Percentiles rank a stretch among this genome's conserved stretches.
Conservation (phyloP, 2,329 filamentous ascomycete genomes). For the Microdochium paspali region DNA sequence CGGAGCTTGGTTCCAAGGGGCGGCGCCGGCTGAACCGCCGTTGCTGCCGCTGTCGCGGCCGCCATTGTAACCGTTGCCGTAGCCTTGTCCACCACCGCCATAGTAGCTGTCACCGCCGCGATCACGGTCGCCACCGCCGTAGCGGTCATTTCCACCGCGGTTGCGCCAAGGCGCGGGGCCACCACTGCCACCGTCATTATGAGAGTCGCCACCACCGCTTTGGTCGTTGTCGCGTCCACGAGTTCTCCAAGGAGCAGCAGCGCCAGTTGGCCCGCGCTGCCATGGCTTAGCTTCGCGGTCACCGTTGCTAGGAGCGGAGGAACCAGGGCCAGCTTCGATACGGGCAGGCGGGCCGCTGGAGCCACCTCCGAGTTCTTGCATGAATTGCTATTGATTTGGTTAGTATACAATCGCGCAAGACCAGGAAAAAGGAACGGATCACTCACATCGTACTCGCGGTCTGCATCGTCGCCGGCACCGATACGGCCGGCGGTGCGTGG, state of each 20-base stretch:
- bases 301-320: constrained; percentile 43
- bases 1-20: constrained; percentile 53
- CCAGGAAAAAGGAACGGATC: background rate
- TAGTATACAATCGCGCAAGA: too few relatives aligned
- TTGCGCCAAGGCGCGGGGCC: constrained; percentile 55
- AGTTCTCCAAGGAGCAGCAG: constrained; percentile 70
- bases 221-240: constrained; percentile 42
- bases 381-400: constrained; percentile 63
- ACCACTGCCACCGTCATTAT: constrained; percentile 29
- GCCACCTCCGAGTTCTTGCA: constrained; percentile 89
- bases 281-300: constrained; percentile 65
- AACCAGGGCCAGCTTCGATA: constrained; percentile 80
- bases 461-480: constrained; percentile 73
- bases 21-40: constrained; percentile 24
- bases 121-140: constrained; percentile 14
- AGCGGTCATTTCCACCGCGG: constrained; percentile 37
- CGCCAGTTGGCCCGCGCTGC: constrained; percentile 78
- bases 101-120: constrained; percentile 33
- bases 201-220: constrained; percentile 23
- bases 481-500: constrained; percentile 53
- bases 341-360: constrained; percentile 59
- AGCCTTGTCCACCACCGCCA: constrained; percentile 31
- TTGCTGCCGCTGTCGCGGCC: constrained; percentile 10
- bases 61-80: constrained; percentile 14
- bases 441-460: constrained; percentile 88